Evolutionary conservation across 2,329 filamentous ascomycete genomes (phyloP).

Genomic region (Colletotrichum paranaense): DNA sequence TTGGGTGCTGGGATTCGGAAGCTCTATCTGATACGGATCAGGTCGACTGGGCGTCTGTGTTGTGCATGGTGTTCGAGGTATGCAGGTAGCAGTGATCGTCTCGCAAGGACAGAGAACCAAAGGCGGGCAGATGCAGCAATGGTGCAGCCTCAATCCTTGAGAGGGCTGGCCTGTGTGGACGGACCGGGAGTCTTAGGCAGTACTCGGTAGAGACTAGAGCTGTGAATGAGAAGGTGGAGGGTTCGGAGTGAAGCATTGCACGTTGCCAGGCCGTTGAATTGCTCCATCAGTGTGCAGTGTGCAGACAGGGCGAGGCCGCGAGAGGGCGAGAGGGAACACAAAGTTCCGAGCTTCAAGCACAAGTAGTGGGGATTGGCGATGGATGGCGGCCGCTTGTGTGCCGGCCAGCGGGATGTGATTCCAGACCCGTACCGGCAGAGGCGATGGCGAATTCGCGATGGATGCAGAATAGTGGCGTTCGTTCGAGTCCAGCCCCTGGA

Average conservation of each 20-base stretch:
- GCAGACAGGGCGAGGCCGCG: slow-evolving; percentile 17
- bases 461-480: slow-evolving; percentile 27
- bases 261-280: slow-evolving; percentile 18
- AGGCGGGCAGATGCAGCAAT: slow-evolving; percentile 28
- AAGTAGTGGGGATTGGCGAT: slow-evolving; percentile 14
- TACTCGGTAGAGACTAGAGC: not conserved
- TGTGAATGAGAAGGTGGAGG: slow-evolving; percentile 5
- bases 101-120: slow-evolving; percentile 12
- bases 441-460: slow-evolving; percentile 13
- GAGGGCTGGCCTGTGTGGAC: not conserved
- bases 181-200: not conserved
- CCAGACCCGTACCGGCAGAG: slow-evolving; percentile 30
- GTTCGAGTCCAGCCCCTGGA: slow-evolving; percentile 12
- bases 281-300: slow-evolving; percentile 27
- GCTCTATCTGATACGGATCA: slow-evolving; percentile 30
- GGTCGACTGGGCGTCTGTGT: slow-evolving; percentile 25
- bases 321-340: slow-evolving; percentile 18
- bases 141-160: slow-evolving; percentile 28
- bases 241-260: slow-evolving; percentile 15
- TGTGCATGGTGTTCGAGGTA: slow-evolving; percentile 25
- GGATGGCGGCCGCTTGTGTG: slow-evolving; percentile 31
- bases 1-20: not conserved
- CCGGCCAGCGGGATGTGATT: slow-evolving; percentile 29
- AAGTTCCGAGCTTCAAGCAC: slow-evolving; percentile 6
- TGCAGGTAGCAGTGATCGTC: slow-evolving; percentile 23